Evolutionary conservation across 1,139 yeast genomes (phyloP).

Genomic region (Geotrichum aggregatum): DNA sequence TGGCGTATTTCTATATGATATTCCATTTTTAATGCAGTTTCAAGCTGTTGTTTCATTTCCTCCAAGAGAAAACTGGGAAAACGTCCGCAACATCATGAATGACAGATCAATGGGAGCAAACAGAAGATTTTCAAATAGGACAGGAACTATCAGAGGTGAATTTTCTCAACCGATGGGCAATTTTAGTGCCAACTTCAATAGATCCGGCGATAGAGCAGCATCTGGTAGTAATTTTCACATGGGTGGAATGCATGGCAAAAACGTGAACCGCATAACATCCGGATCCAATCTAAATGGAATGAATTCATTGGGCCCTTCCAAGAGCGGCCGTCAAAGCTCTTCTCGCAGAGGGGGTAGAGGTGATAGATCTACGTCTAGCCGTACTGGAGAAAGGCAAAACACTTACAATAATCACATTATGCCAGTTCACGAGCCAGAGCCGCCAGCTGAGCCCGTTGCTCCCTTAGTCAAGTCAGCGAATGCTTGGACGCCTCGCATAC

Average conservation of each 20-base stretch:
- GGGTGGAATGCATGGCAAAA: slow-evolving; percentile 31
- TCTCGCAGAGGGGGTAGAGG: slow-evolving; percentile 48
- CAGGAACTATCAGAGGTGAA: slow-evolving; percentile 25
- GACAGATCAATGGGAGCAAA: slow-evolving; percentile 24
- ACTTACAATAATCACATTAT: slow-evolving; percentile 24
- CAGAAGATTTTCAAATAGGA: slow-evolving; percentile 15
- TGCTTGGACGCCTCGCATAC: slow-evolving; percentile 81
- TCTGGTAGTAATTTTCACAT: slow-evolving; percentile 19
- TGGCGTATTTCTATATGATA: slow-evolving; percentile 66
- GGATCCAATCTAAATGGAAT: not conserved
- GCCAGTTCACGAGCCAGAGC: slow-evolving; percentile 24
- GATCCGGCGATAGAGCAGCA: slow-evolving; percentile 23
- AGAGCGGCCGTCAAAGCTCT: slow-evolving; percentile 51
- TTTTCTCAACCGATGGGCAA: slow-evolving; percentile 38
- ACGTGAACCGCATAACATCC: slow-evolving; percentile 30
- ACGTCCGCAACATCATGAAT: slow-evolving; percentile 40
- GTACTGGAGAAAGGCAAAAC: slow-evolving; percentile 36
- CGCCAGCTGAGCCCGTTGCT: slow-evolving; percentile 27
- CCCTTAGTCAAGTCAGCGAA: slow-evolving; percentile 66
- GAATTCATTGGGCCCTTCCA: slow-evolving; percentile 17
- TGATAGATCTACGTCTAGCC: slow-evolving; percentile 31
- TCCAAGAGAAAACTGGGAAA: slow-evolving; percentile 66
- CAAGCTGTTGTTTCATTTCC: slow-evolving; percentile 54
- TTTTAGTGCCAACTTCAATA: slow-evolving; percentile 31
- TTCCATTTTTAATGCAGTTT: slow-evolving; percentile 77